Evolutionary conservation across 2,329 filamentous ascomycete genomes (phyloP).

Genomic region (Sporothrix luriei): DNA sequence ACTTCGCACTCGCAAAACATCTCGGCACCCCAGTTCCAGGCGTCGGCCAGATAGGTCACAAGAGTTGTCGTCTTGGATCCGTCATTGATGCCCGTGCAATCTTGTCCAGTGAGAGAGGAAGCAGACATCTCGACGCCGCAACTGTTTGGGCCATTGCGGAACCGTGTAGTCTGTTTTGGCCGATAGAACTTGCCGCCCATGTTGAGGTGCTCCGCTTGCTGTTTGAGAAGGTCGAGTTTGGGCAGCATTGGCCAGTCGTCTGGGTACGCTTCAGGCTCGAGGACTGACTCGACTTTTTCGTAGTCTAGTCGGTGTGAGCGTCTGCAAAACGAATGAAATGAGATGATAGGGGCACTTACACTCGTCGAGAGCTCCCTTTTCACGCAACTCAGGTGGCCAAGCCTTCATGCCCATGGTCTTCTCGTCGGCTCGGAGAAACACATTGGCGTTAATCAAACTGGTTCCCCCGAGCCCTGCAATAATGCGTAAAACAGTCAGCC

Average conservation of each 20-base stretch:
- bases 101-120: slow-evolving; percentile 63
- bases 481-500: slow-evolving; percentile 30
- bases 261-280: slow-evolving; percentile 63
- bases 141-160: slow-evolving; percentile 61
- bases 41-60: slow-evolving; percentile 68
- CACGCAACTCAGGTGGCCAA: slow-evolving; percentile 62
- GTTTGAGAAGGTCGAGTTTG: slow-evolving; percentile 61
- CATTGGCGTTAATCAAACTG: slow-evolving; percentile 67
- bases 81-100: slow-evolving; percentile 66
- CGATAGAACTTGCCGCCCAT: slow-evolving; percentile 57
- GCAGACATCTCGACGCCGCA: slow-evolving; percentile 66
- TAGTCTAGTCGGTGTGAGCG: slow-evolving; percentile 53
- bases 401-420: slow-evolving; percentile 55
- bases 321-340: neutral
- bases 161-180: slow-evolving; percentile 65
- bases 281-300: slow-evolving; percentile 55
- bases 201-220: slow-evolving; percentile 58
- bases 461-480: slow-evolving; percentile 62
- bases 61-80: slow-evolving; percentile 67
- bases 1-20: slow-evolving; percentile 72
- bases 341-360: slow-evolving; percentile 48
- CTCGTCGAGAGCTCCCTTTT: slow-evolving; percentile 48
- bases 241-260: slow-evolving; percentile 58
- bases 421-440: slow-evolving; percentile 63
- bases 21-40: slow-evolving; percentile 72